Evolutionary conservation across 768 basidiomycete species (phyloP).

Genomic region (Hericium coralloides): DNA sequence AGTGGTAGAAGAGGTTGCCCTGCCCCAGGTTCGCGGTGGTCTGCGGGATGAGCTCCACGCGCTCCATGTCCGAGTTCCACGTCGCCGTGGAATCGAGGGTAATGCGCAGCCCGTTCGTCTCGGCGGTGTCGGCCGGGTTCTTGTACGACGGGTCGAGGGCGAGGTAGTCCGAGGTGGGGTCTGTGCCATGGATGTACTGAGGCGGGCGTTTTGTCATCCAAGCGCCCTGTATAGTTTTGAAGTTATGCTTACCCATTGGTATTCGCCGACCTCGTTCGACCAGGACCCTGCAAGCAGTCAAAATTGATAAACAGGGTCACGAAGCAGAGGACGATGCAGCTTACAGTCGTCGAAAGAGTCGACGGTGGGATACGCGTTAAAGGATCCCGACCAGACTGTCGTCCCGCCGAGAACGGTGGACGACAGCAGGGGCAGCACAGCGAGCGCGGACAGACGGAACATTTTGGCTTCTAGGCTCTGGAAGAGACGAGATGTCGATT

Average conservation of each 20-base stretch:
- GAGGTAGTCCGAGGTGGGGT: constrained; percentile 44
- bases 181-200: constrained; percentile 44
- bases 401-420: constrained; percentile 36
- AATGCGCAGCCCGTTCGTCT: constrained; percentile 41
- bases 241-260: constrained; percentile 41
- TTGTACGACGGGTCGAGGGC: constrained; percentile 42
- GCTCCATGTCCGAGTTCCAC: constrained; percentile 42
- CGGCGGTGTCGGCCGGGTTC: constrained; percentile 46
- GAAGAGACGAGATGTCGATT: no score
- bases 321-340: constrained; percentile 7
- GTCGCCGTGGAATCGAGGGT: constrained; percentile 45
- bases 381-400: constrained; percentile 45
- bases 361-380: constrained; percentile 36
- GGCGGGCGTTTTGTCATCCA: neutral
- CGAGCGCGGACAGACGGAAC: constrained; percentile 22
- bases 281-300: constrained; percentile 36
- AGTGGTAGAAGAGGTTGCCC: constrained; percentile 55
- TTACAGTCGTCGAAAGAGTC: constrained; percentile 46
- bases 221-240: neutral
- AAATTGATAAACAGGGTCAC: neutral
- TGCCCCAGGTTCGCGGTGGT: constrained; percentile 46
- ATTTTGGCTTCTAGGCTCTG: neutral
- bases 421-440: constrained; percentile 14
- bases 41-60: constrained; percentile 27
- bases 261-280: constrained; percentile 43